These are phyloP conservation scores for Aspergillus ibericus DNA, from an alignment of 2,329 filamentous ascomycete genomes.

Conservation along the genomic window DNA sequence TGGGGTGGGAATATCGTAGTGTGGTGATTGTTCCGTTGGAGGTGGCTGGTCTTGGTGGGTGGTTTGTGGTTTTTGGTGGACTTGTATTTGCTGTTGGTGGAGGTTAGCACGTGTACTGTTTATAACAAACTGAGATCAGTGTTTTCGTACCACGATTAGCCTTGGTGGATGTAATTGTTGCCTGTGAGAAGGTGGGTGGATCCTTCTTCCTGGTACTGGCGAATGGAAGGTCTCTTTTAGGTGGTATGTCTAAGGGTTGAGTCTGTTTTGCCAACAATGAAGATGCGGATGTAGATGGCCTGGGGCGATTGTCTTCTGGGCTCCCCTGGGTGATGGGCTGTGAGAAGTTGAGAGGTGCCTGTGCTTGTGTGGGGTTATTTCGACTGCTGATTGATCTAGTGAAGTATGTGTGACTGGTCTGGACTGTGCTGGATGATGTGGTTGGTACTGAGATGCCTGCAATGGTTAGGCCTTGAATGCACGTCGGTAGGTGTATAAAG, in stretches of 20 bases:
- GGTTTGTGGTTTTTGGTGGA: background rate
- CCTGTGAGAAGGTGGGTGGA: background rate
- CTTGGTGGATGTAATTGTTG: background rate
- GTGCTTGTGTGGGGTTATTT: conserved; percentile 3
- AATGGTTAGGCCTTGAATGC: background rate
- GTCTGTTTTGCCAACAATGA: conserved; percentile 29
- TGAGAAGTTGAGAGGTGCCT: background rate
- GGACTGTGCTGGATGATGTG: conserved; percentile 13
- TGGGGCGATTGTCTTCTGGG: background rate
- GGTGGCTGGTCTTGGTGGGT: background rate
- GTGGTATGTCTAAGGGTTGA: conserved; percentile 38
- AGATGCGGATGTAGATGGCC: conserved; percentile 29
- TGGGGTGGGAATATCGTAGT: background rate
- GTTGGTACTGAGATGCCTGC: conserved; percentile 8
- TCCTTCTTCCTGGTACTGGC: conserved; percentile 23
- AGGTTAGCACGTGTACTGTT: background rate
- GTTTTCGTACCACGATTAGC: background rate
- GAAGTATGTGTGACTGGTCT: background rate
- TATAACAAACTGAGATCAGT: background rate
- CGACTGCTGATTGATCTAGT: background rate
- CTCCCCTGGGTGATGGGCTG: background rate
- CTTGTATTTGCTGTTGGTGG: background rate
- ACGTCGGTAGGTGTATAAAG: background rate
- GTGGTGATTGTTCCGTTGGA: background rate
- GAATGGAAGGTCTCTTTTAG: conserved; percentile 46